Evolutionary conservation across 176 grass and related monocot species (phyloP).

Genomic region (Raddia distichophylla): DNA sequence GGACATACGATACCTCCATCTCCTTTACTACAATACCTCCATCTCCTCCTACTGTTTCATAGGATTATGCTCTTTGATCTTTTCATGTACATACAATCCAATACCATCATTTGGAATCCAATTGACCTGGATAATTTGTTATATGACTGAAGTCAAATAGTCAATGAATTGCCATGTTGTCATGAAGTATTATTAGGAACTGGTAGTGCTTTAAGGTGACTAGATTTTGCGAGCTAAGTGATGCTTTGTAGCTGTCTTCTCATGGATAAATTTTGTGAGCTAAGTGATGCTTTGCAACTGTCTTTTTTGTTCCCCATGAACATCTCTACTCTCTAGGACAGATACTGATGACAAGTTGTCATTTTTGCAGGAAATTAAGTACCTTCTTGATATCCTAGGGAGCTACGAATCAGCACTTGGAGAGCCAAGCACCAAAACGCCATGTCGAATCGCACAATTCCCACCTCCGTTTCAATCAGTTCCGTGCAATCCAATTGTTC

Average conservation of each 20-base stretch:
- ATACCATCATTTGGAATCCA: neutral
- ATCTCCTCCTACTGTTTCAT: neutral
- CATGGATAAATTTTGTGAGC: too few species aligned
- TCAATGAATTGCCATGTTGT: neutral
- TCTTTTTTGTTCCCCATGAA: too few species aligned
- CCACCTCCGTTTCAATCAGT: constrained; percentile 77
- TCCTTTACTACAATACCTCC: neutral
- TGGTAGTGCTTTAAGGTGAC: neutral
- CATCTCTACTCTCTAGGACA: neutral
- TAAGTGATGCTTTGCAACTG: neutral
- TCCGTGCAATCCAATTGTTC: constrained; percentile 93
- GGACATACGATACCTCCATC: neutral
- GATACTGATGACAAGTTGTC: constrained; percentile 25
- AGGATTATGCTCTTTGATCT: constrained; percentile 17
- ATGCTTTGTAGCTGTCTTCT: neutral
- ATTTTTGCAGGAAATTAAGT: constrained; percentile 64
- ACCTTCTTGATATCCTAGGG: constrained; percentile 77
- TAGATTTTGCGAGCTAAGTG: constrained; percentile 13
- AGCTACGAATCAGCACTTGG: constrained; percentile 81
- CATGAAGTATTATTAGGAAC: neutral
- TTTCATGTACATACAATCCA: neutral
- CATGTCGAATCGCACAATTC: constrained; percentile 61
- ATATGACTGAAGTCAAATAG: constrained; percentile 18
- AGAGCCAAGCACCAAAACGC: constrained; percentile 65
- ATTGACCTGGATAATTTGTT: neutral